A percentile compares a stretch with the other conserved stretches of the same genome.
phyloP scores from a whole-genome alignment of 805 yeast species.

The Blastobotrys americana region DNA sequence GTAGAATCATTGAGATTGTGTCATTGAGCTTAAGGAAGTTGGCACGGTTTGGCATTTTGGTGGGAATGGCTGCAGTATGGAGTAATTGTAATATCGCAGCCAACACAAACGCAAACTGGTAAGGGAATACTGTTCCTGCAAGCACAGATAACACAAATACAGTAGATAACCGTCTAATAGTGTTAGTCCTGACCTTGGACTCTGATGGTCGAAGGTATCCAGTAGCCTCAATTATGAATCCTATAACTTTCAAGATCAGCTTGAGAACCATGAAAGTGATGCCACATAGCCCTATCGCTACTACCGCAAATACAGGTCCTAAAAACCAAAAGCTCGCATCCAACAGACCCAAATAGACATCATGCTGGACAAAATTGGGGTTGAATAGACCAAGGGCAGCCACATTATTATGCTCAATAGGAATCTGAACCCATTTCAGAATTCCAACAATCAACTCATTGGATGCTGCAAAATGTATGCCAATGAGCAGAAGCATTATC shows the following conservation, averaged over 20 bases:
- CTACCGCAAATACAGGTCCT: slow-evolving; percentile 51
- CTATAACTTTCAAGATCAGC: background rate
- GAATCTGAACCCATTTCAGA: slow-evolving; percentile 22
- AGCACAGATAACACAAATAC: slow-evolving; percentile 1
- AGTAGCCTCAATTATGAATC: background rate
- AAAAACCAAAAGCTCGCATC: slow-evolving; percentile 48
- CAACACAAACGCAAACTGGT: slow-evolving; percentile 11
- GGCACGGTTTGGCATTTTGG: slow-evolving; percentile 17
- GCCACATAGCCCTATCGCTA: slow-evolving; percentile 33
- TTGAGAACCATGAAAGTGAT: background rate
- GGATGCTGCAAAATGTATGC: slow-evolving; percentile 28
- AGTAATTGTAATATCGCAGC: slow-evolving; percentile 7
- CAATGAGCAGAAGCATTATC: slow-evolving; percentile 22
- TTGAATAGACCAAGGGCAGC: slow-evolving; percentile 17
- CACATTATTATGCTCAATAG: slow-evolving; percentile 23
- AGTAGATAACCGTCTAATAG: background rate
- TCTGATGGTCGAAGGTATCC: background rate
- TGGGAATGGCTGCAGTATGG: slow-evolving; percentile 25
- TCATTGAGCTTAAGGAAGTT: slow-evolving; percentile 49
- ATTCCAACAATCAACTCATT: slow-evolving; percentile 13
- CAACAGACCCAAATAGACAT: slow-evolving; percentile 62
- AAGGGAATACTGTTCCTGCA: slow-evolving; percentile 9
- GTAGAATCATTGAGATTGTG: slow-evolving; percentile 55
- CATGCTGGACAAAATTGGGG: slow-evolving; percentile 31
- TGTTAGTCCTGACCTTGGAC: background rate